Evolutionary conservation across 345 rosid species (phyloP).

Genomic region (Hibiscus mutabilis): DNA sequence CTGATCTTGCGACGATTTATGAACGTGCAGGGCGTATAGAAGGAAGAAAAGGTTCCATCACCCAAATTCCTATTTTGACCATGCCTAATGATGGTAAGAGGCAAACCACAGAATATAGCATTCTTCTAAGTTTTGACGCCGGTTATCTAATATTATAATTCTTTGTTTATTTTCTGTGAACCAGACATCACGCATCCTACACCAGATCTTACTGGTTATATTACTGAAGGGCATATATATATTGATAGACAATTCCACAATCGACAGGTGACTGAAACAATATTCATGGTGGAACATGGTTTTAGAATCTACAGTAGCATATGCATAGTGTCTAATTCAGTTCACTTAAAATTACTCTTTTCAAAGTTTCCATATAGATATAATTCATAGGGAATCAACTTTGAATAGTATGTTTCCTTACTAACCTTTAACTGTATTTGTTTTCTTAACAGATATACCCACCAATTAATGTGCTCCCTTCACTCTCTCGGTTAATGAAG

Average conservation of each 20-base stretch:
- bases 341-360: not conserved
- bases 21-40: slow-evolving; percentile 99
- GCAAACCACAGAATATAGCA: not conserved
- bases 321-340: not conserved
- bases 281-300: not conserved
- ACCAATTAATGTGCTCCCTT: slow-evolving; percentile 95
- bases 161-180: not conserved
- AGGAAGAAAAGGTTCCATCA: slow-evolving; percentile 94
- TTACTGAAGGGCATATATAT: slow-evolving; percentile 93
- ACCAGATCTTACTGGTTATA: slow-evolving; percentile 98
- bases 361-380: not conserved
- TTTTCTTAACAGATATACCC: slow-evolving; percentile 72
- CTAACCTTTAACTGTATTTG: not conserved
- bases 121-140: not conserved
- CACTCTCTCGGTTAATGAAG: slow-evolving; percentile 97
- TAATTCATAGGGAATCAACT: not conserved
- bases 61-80: slow-evolving; percentile 95
- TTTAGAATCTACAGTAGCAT: not conserved
- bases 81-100: slow-evolving; percentile 95
- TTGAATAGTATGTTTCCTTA: not conserved
- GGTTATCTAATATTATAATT: not conserved
- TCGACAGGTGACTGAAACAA: slow-evolving; percentile 46
- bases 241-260: slow-evolving; percentile 76
- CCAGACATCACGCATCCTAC: slow-evolving; percentile 98
- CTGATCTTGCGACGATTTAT: slow-evolving; percentile 96